Conservation (phyloP, 2,329 filamentous ascomycete species). For the Aspergillus glaucus region DNA sequence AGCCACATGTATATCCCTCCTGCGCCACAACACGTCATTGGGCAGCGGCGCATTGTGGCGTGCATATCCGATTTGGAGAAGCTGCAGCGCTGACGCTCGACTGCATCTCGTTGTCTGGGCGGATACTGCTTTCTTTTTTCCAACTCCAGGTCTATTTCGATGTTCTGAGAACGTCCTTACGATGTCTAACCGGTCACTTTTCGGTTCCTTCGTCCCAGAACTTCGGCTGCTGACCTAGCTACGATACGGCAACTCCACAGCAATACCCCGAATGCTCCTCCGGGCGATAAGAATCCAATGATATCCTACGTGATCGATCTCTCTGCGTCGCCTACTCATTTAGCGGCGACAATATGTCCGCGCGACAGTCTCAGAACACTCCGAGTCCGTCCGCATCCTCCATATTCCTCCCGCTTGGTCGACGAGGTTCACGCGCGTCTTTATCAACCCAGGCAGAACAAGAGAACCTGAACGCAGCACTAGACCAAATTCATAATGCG, state of each 20-base stretch:
- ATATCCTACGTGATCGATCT: not conserved
- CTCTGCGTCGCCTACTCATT: not conserved
- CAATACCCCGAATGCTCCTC: conserved; percentile 9
- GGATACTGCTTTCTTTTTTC: not conserved
- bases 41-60: conserved; percentile 15
- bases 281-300: conserved; percentile 1
- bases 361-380: conserved; percentile 30
- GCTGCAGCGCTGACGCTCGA: not conserved
- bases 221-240: conserved; percentile 6
- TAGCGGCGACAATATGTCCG: conserved; percentile 23
- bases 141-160: not conserved
- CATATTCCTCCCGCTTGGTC: conserved; percentile 39
- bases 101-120: not conserved
- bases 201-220: conserved; percentile 9
- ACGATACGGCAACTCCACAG: conserved; percentile 10
- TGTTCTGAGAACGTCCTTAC: not conserved
- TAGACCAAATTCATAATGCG: conserved; percentile 82
- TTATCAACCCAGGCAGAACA: conserved; percentile 56
- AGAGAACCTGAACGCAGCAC: conserved; percentile 66
- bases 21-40: conserved; percentile 28
- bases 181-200: conserved; percentile 11
- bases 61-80: conserved; percentile 3
- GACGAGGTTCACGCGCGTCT: conserved; percentile 47
- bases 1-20: conserved; percentile 9
- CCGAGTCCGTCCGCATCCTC: conserved; percentile 42